Evolutionary conservation across 2,329 filamentous ascomycete genomes (phyloP).

Genomic region (Ophiostoma pallidulum): DNA sequence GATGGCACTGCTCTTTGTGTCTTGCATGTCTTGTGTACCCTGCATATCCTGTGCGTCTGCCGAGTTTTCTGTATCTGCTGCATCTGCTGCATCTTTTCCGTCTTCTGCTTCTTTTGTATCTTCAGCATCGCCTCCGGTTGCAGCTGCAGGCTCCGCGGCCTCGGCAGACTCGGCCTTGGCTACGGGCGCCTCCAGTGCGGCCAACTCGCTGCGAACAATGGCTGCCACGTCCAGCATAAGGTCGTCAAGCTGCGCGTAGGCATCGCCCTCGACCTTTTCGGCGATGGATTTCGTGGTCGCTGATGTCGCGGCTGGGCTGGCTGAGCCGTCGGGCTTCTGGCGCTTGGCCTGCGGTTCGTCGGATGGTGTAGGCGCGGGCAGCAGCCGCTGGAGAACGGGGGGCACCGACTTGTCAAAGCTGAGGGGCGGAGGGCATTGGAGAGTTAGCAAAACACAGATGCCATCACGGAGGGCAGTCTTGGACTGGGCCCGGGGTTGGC

Average conservation of each 20-base stretch:
- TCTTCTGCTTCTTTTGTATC: too few species aligned
- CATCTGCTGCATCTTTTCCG: constrained; percentile 6
- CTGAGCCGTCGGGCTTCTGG: constrained; percentile 43
- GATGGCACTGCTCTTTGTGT: neutral
- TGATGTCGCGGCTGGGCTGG: constrained; percentile 23
- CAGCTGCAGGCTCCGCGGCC: too few species aligned
- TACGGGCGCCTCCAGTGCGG: constrained; percentile 33
- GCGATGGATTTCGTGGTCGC: constrained; percentile 30
- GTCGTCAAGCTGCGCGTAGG: constrained; percentile 54
- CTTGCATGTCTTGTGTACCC: neutral
- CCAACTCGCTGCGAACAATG: constrained; percentile 28
- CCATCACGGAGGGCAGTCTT: too few species aligned
- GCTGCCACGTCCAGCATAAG: constrained; percentile 47
- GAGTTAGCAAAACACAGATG: neutral
- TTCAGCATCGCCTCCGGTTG: constrained; percentile 15
- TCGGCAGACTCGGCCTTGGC: neutral
- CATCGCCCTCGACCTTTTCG: constrained; percentile 42
- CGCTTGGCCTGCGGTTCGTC: constrained; percentile 51
- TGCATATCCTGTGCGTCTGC: neutral
- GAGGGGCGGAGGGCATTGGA: too few species aligned
- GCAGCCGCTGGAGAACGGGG: constrained; percentile 45
- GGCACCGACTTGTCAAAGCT: constrained; percentile 44
- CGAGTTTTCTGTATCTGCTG: too few species aligned
- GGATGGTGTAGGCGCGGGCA: constrained; percentile 34
- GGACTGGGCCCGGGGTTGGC: too few species aligned